A percentile compares a stretch with the other conserved stretches of the same genome.
Conservation (phyloP, 495 filamentous ascomycete genomes). For the Talaromyces nanjingensis region DNA sequence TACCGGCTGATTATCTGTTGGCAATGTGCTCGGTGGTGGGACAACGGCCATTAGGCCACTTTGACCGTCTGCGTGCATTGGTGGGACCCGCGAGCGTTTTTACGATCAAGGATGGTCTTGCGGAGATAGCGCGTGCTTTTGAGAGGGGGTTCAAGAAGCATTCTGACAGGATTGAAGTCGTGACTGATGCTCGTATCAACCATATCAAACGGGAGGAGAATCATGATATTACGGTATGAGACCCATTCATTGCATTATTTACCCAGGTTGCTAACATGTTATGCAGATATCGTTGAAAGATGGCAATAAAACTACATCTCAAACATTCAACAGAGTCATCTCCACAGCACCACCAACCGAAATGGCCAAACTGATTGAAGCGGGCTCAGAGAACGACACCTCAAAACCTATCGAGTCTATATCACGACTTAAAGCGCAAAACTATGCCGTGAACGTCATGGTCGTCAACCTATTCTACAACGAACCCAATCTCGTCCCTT, state of each 20-base stretch:
- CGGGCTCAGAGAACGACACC: conserved; percentile 9
- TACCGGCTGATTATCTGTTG: conserved; percentile 24
- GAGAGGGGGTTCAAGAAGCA: conserved; percentile 32
- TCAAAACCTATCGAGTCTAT: conserved; percentile 18
- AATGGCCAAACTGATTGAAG: conserved; percentile 20
- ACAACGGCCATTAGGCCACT: conserved; percentile 11
- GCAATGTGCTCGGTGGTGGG: conserved; percentile 13
- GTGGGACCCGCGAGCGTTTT: conserved; percentile 43
- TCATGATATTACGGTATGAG: conserved; percentile 18
- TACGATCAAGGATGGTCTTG: conserved; percentile 54
- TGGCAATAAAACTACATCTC: conserved; percentile 12
- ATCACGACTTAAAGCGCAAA: conserved; percentile 35
- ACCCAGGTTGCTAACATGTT: not conserved
- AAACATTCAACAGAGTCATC: conserved; percentile 56
- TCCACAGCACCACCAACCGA: conserved; percentile 55
- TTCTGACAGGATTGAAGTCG: conserved; percentile 46
- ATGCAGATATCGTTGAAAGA: conserved; percentile 17
- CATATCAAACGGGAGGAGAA: conserved; percentile 15
- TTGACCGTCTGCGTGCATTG: conserved; percentile 11
- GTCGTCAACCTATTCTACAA: conserved; percentile 85
- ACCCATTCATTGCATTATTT: not conserved
- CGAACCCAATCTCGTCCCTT: conserved; percentile 52
- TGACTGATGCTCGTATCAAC: conserved; percentile 31
- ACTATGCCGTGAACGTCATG: conserved; percentile 73
- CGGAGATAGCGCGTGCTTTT: conserved; percentile 31